Conservation (phyloP, 352 stramenopile species). For the Saprolegnia parasitica region DNA sequence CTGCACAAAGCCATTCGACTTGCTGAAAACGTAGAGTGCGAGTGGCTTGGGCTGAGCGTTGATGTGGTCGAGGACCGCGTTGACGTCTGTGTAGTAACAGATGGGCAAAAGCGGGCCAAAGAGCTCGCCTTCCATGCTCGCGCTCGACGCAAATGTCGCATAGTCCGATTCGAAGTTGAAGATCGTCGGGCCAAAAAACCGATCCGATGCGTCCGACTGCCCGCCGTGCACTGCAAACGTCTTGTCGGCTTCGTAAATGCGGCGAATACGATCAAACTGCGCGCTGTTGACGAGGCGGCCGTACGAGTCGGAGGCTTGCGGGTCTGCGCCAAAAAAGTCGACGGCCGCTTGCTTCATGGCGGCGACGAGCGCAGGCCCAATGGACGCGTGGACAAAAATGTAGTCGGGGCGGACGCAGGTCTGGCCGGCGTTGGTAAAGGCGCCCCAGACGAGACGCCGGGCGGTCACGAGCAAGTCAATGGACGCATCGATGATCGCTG, state of each 20-base stretch:
- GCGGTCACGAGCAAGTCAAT: slow-evolving; percentile 37
- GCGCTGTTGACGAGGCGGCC: neutral
- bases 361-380: slow-evolving; percentile 12
- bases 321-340: neutral
- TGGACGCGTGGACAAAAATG: slow-evolving; percentile 56
- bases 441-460: slow-evolving; percentile 75
- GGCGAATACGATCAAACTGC: slow-evolving; percentile 1
- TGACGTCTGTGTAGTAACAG: slow-evolving; percentile 59
- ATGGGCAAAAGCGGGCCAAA: slow-evolving; percentile 95
- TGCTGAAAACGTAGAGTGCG: slow-evolving; percentile 82
- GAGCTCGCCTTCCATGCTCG: slow-evolving; percentile 90
- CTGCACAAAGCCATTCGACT: slow-evolving; percentile 38
- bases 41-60: slow-evolving; percentile 63
- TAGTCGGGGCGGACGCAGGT: slow-evolving; percentile 94
- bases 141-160: slow-evolving; percentile 44
- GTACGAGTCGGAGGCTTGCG: slow-evolving; percentile 1
- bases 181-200: slow-evolving; percentile 85
- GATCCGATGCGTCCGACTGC: slow-evolving; percentile 53
- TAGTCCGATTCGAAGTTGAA: slow-evolving; percentile 79
- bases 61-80: slow-evolving; percentile 40
- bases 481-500: slow-evolving; percentile 72
- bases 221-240: slow-evolving; percentile 56
- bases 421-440: slow-evolving; percentile 90
- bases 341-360: slow-evolving; percentile 2
- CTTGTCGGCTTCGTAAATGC: slow-evolving; percentile 54